A percentile compares a stretch with the other conserved stretches of the same genome.
These are phyloP conservation scores for Solanum chaucha DNA, from an alignment of 257 asterid species.

Conservation along the genomic window DNA sequence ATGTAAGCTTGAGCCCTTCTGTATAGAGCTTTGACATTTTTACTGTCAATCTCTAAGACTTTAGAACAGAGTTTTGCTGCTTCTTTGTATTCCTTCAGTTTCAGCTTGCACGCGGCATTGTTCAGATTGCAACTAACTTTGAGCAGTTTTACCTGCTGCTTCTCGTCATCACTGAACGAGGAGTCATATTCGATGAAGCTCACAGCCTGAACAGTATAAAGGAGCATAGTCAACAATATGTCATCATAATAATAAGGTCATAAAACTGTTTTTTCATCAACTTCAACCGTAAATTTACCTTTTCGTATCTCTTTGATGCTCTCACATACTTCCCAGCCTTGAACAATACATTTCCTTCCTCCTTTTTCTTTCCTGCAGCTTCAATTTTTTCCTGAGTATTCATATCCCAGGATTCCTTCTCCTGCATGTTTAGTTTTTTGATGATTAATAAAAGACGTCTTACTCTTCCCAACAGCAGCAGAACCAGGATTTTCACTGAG, in stretches of 20 bases:
- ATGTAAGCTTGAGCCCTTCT: constrained; percentile 61
- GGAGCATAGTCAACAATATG: neutral
- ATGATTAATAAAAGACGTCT: neutral
- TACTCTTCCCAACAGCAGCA: neutral
- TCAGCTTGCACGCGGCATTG: constrained; percentile 59
- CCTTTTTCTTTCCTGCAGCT: constrained; percentile 47
- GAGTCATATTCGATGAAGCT: constrained; percentile 34
- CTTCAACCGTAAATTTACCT: constrained; percentile 6
- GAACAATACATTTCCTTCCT: constrained; percentile 45
- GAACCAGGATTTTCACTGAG: neutral
- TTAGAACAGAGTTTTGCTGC: constrained; percentile 35
- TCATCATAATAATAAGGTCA: neutral
- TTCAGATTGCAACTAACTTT: constrained; percentile 39
- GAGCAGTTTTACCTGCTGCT: constrained; percentile 28
- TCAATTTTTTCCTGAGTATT: constrained; percentile 36
- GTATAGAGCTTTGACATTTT: constrained; percentile 48
- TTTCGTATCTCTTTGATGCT: constrained; percentile 55
- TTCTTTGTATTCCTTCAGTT: constrained; percentile 45
- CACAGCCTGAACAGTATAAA: constrained; percentile 20
- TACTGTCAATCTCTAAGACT: constrained; percentile 38
- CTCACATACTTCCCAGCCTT: constrained; percentile 39
- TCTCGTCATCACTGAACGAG: constrained; percentile 43
- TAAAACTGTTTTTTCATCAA: neutral
- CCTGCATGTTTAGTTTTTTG: constrained; percentile 15
- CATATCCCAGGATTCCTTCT: constrained; percentile 65